Conservation (phyloP, 805 yeast species). For the Candida arabinofermentans region DNA sequence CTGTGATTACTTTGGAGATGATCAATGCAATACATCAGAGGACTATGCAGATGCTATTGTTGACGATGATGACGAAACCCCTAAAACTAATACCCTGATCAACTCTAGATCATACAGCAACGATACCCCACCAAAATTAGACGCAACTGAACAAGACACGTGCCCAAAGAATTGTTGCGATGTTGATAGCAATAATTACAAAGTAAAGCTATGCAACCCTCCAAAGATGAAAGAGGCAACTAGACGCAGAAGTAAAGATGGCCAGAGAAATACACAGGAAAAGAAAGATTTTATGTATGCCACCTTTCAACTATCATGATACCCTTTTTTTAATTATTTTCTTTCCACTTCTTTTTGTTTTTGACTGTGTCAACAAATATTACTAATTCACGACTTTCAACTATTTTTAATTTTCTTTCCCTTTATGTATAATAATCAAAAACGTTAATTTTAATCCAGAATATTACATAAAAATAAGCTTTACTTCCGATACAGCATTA, state of each 20-base stretch:
- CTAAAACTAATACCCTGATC: not conserved
- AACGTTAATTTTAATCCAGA: too few relatives aligned
- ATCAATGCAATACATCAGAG: not conserved
- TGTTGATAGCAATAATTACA: too few relatives aligned
- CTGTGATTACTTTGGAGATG: slow-evolving; percentile 11
- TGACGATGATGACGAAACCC: slow-evolving; percentile 4
- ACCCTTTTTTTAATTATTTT: not conserved
- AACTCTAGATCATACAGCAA: too few relatives aligned
- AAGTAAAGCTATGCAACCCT: not conserved
- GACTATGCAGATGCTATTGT: not conserved
- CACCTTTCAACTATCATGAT: slow-evolving; percentile 12
- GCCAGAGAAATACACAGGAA: not conserved
- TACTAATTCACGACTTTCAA: not conserved
- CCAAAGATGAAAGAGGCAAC: not conserved
- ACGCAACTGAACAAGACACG: too few relatives aligned
- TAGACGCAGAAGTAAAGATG: not conserved
- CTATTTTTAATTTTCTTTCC: not conserved
- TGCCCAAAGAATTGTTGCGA: too few relatives aligned
- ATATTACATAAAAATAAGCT: not conserved
- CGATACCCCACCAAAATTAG: too few relatives aligned
- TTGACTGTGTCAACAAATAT: not conserved
- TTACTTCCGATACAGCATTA: not conserved
- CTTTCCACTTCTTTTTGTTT: too few relatives aligned
- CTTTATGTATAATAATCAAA: too few relatives aligned
- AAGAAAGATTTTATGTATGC: slow-evolving; percentile 2